Conservation (phyloP, 148 eudicot species). For the Arctostaphylos glauca region DNA sequence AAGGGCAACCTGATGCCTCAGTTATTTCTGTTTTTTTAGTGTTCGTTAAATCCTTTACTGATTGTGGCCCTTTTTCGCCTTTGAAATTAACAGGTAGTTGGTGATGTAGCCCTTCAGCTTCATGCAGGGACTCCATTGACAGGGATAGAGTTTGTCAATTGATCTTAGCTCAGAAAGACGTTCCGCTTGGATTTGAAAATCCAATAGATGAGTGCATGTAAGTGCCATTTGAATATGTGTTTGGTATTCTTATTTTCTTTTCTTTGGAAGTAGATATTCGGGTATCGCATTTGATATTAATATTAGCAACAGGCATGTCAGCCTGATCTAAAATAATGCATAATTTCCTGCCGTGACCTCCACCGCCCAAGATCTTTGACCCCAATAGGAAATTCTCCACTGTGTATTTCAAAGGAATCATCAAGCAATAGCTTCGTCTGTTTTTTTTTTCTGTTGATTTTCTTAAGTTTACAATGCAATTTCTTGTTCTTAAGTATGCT, state of each 20-base stretch:
- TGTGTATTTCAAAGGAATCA: too few relatives aligned
- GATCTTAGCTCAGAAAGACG: slow-evolving; percentile 22
- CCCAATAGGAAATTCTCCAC: too few relatives aligned
- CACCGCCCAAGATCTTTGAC: too few relatives aligned
- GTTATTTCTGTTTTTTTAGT: background rate
- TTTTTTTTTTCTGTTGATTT: too few relatives aligned
- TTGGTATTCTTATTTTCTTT: background rate
- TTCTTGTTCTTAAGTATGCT: too few relatives aligned
- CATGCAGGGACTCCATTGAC: slow-evolving; percentile 52
- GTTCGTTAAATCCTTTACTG: slow-evolving; percentile 6
- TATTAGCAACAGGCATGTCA: background rate
- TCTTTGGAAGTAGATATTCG: too few relatives aligned
- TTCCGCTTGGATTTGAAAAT: background rate
- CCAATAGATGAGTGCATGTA: background rate
- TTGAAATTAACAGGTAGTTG: slow-evolving; percentile 62
- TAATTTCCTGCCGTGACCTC: too few relatives aligned
- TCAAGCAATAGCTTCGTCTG: too few relatives aligned
- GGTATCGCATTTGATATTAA: background rate
- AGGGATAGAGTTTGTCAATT: slow-evolving; percentile 78
- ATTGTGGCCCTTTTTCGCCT: slow-evolving; percentile 6
- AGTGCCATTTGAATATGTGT: background rate
- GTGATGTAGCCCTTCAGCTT: slow-evolving; percentile 81
- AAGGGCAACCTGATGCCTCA: background rate
- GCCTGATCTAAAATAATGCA: background rate
- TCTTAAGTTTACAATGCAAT: too few relatives aligned